phyloP scores from a whole-genome alignment of 257 asterid species.

The Phtheirospermum japonicum region DNA sequence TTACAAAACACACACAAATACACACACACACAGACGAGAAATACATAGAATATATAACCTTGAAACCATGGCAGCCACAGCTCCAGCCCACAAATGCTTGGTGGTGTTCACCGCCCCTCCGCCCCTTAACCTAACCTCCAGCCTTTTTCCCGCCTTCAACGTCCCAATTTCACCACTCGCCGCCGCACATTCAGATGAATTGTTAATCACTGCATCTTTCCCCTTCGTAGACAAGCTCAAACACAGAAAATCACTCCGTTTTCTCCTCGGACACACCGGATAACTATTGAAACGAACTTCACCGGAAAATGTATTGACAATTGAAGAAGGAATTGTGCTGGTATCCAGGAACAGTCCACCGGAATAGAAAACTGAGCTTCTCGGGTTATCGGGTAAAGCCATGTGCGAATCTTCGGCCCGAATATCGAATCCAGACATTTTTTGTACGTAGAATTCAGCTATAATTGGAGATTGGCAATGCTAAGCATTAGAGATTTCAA shows the following conservation, averaged over 20 bases:
- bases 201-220: slow-evolving; percentile 30
- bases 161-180: slow-evolving; percentile 26
- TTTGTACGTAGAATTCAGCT: slow-evolving; percentile 10
- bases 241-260: slow-evolving; percentile 51
- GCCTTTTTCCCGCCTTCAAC: slow-evolving; percentile 30
- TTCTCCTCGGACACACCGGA: slow-evolving; percentile 24
- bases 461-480: slow-evolving; percentile 19
- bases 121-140: slow-evolving; percentile 37
- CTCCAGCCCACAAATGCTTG: slow-evolving; percentile 97
- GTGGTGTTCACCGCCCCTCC: slow-evolving; percentile 75
- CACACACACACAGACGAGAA: background rate
- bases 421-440: slow-evolving; percentile 40
- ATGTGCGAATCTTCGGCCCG: slow-evolving; percentile 20
- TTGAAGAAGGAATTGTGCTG: slow-evolving; percentile 46
- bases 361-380: slow-evolving; percentile 26
- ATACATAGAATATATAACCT: slow-evolving; percentile 46
- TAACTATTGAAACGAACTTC: slow-evolving; percentile 32
- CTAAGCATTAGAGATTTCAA: slow-evolving; percentile 6
- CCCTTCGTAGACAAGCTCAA: slow-evolving; percentile 60
- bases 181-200: slow-evolving; percentile 27
- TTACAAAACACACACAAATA: background rate
- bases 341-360: slow-evolving; percentile 76
- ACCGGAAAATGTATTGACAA: slow-evolving; percentile 27
- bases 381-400: slow-evolving; percentile 6
- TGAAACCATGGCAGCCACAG: slow-evolving; percentile 91